Conservation (phyloP, 2,329 filamentous ascomycete species). For the Tolypocladium paradoxum region DNA sequence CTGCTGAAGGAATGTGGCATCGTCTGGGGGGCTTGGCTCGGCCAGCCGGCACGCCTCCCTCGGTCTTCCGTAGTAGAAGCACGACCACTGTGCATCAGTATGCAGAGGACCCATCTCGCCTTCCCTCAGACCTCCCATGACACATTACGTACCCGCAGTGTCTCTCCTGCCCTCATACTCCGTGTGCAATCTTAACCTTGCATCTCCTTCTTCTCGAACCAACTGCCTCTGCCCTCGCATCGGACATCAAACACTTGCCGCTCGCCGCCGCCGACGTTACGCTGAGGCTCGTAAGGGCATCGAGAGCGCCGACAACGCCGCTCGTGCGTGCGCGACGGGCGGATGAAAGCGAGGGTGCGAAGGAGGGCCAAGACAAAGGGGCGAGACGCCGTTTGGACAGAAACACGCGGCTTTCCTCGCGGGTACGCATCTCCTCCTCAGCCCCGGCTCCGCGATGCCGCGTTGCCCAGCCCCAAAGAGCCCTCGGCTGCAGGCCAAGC, state of each 20-base stretch:
- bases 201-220: neutral
- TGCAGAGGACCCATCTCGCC: neutral
- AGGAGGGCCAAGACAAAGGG: no score
- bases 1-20: neutral
- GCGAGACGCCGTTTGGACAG: no score
- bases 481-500: neutral
- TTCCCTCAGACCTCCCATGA: neutral
- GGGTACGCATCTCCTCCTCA: no score
- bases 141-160: neutral
- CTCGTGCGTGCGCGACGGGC: neutral
- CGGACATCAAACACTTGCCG: neutral
- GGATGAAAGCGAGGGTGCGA: neutral
- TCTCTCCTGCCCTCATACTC: neutral
- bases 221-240: neutral
- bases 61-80: no score
- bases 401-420: no score
- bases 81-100: neutral
- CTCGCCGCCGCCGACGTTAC: neutral
- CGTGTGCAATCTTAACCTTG: neutral
- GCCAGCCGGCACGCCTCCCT: constrained; percentile 5
- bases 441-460: no score
- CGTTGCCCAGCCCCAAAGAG: neutral
- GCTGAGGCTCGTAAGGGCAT: neutral
- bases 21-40: constrained; percentile 4
- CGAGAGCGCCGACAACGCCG: no score